Evolutionary conservation across 129 eudicot species (phyloP), one percentile per base, ranked within the genome.

Genomic region (Tagetes erecta): DNA sequence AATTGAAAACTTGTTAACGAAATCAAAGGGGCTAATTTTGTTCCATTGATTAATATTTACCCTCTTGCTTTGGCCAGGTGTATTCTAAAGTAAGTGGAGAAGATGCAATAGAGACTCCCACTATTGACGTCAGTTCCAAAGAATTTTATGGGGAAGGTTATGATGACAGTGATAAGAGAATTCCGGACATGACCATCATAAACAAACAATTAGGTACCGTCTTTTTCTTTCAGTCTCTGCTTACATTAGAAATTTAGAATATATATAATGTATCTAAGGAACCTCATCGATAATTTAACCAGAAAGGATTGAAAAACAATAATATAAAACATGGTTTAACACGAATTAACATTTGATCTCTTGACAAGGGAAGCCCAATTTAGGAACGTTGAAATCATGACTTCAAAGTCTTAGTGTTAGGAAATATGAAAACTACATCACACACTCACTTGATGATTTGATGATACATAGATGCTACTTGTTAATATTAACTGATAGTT

Each of bases 101-200:
- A 67, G 78, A 88, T 71, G 71, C 86, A 46, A 70, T 87, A 9
- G 95, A 90, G 36, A 76, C 79, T 5, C 98, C 98, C 8, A 92
- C 98, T 27, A 67, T 90, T 71, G 98, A 92, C 58, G 87, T 92
- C 38, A 89, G 92, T 76, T 92, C 98, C 6, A 84, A 92, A 81
- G 98, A 92, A 76, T 92, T 92, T 45, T 92, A 92, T 41, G 98
- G 98, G n/a, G 98, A 79, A 80, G 98, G 98, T 5, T 89, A 92
- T 71, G 98, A 92, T 58, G 96, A 92, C 80, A 92, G 98, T 80
- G 98, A 92, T 81, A 92, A 92, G 78, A 84, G 98, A 69, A 92
- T 92, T 75, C 98, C 98, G 10, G 98, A 92, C 81, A 92, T 92
- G 98, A 87, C 98, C 78, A 92, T 92, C 56, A 92, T 92, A 64